Base-by-base conservation (phyloP, 2,329 filamentous ascomycete species). In the Zalaria sp. region DNA sequence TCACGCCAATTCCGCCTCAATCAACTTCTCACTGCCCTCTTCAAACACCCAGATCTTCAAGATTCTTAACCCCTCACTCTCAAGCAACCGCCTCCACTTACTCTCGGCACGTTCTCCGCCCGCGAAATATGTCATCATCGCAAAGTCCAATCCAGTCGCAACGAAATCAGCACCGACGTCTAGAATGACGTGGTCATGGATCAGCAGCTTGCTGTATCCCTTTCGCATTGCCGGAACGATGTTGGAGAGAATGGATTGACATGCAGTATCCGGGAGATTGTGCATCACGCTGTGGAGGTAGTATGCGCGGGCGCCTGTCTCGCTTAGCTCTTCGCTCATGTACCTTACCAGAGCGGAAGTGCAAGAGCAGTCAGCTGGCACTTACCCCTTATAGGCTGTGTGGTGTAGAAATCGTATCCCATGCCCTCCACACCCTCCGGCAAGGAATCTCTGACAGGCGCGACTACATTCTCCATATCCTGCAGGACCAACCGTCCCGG, bases 351-450 rank as follows among this genome's bases (percentile, higher is more conserved):
- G 18, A 18, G 18, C 2, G 18, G 18, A 18, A 18, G 18, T 18
- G 18, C 18, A 18, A 18, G 18, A 18, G 18, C 18, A 18, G 18
- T 18, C 2, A n/a, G n/a, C n/a, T n/a, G 18, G 18, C 18, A 18
- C 18, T 18, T 18, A 18, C 18, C 53, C 32, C 53, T 39, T 4
- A 58, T 47, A 6, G 49, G 48, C 37, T 59, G 55, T 5, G 54
- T 48, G 0, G 52, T 56, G 43, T 55, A 57, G 34, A 62, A 54
- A 38, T 62, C 57, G 41, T 60, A 58, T 11, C 40, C 41, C 26
- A 46, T 39, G 29, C 35, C 42, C 35, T 51, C 46, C 29, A 54
- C 42, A 3, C 44, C 40, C 4, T 37, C 34, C 8, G 45, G 37
- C 7, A 45, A 3, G n/a, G 7, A 42, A 38, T 50, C 45, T 32